Base-by-base conservation (phyloP, 2,329 filamentous ascomycete genomes). In the Sphaceloma murrayae region DNA sequence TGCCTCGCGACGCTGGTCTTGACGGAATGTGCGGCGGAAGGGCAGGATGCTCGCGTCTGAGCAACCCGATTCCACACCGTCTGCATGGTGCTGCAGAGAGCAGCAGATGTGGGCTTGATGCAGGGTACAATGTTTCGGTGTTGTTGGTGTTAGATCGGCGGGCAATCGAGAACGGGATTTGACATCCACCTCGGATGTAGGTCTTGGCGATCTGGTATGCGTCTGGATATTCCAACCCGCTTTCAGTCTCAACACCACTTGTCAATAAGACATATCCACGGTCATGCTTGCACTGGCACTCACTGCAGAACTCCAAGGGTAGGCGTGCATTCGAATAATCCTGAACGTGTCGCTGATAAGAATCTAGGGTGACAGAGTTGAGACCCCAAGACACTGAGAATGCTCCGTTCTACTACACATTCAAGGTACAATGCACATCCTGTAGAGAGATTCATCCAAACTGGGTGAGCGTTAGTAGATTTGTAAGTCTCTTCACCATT, bases 341-440 rank as follows among this genome's bases (percentile, higher is more conserved):
- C 42, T 18, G 10, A 30, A 8, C 46, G 45, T 33, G 43, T 22
- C 31, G 21, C 29, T 45, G 45, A 46, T 40, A 51, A 43, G 39
- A 30, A 45, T 48, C n/a, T 56, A 96, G 91, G 34, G 87, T 98
- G 48, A 95, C 87, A 48, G 83, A 91, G 57, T 78, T 98, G 53
- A 80, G 80, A 46, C 91, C 91, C 5, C 72, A 80, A 53, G 91
- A 98, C 62, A 86, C 80, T 5, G 69, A 80, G 54, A 84, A 85
- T 13, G 76, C 74, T 48, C 85, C 87, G 3, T 98, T 95, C 69
- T 94, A 82, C 74, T 98, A 94, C 68, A 95, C 85, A 40, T 96
- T 98, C 76, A 91, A 84, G 61, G 89, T 98, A 26, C 85, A 95
- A 70, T 98, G 91, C 67, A 95, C 86, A n/a, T 94, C 88, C 45